Conservation (phyloP, 2,329 filamentous ascomycete genomes). For the Xylariaceae sp. region DNA sequence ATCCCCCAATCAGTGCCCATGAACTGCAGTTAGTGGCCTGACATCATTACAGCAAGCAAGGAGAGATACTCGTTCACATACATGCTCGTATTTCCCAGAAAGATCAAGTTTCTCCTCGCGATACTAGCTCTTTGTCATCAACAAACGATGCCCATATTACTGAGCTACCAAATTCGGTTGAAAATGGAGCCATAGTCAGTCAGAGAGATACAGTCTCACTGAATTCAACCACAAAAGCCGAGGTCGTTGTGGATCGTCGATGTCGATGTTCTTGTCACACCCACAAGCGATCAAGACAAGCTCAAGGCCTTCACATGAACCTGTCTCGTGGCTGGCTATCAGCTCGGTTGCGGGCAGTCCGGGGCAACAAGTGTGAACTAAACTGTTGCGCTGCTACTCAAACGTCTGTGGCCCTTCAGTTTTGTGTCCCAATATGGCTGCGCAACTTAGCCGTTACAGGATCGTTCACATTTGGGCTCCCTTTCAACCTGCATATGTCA, state of each 20-base stretch:
- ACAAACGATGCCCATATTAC: background rate
- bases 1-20: background rate
- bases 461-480: background rate
- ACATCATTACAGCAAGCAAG: background rate
- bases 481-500: background rate
- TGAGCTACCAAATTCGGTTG: too few species aligned
- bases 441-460: background rate
- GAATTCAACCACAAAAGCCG: background rate
- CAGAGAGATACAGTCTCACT: background rate
- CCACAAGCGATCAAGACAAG: background rate
- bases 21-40: background rate
- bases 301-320: background rate
- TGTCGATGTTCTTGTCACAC: background rate
- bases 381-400: slow-evolving; percentile 2
- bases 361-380: background rate
- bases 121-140: background rate
- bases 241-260: background rate
- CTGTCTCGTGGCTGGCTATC: background rate
- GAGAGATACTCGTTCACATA: slow-evolving; percentile 1
- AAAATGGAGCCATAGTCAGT: background rate
- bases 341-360: background rate
- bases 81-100: background rate
- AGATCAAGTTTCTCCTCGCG: background rate
- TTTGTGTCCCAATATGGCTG: slow-evolving; percentile 1
- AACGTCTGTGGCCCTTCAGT: background rate